Evolutionary conservation across 2,329 filamentous ascomycete species (phyloP).

Genomic region (Fusarium sambucinum): DNA sequence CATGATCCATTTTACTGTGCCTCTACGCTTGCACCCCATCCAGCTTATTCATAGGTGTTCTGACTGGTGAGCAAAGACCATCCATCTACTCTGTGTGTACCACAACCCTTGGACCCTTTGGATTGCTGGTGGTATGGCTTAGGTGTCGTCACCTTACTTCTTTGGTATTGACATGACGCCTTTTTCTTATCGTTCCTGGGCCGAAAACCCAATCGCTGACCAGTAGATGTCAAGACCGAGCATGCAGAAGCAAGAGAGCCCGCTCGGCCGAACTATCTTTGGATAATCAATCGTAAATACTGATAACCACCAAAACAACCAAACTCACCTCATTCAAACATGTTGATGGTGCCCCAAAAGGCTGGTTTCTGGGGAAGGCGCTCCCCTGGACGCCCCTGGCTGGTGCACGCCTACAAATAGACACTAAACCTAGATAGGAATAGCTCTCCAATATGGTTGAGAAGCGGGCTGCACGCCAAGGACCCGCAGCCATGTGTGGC

Average conservation of each 20-base stretch:
- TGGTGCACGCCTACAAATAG: slow-evolving; percentile 33
- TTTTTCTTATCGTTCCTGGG: slow-evolving; percentile 35
- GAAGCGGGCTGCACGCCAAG: slow-evolving; percentile 51
- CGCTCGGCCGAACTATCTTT: slow-evolving; percentile 47
- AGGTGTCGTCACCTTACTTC: slow-evolving; percentile 41
- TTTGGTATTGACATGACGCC: slow-evolving; percentile 11
- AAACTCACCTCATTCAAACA: slow-evolving; percentile 24
- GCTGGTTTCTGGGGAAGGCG: slow-evolving; percentile 49
- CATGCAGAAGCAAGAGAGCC: slow-evolving; percentile 24
- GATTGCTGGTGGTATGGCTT: slow-evolving; percentile 23
- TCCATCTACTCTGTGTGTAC: slow-evolving; percentile 3
- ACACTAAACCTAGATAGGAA: slow-evolving; percentile 45
- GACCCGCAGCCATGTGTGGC: slow-evolving; percentile 47
- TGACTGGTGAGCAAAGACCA: slow-evolving; percentile 31
- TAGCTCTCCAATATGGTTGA: slow-evolving; percentile 60
- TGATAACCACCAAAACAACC: slow-evolving; percentile 41
- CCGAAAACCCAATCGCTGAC: slow-evolving; percentile 27
- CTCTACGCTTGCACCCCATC: slow-evolving; percentile 17
- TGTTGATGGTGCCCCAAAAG: slow-evolving; percentile 50
- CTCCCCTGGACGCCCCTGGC: slow-evolving; percentile 47
- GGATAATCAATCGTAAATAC: slow-evolving; percentile 36
- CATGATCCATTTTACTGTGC: slow-evolving; percentile 6
- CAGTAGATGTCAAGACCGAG: slow-evolving; percentile 38
- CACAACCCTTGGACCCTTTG: slow-evolving; percentile 21
- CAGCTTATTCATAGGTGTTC: slow-evolving; percentile 28